Conservation (phyloP, 2,329 filamentous ascomycete species). For the Botryotinia calthae region DNA sequence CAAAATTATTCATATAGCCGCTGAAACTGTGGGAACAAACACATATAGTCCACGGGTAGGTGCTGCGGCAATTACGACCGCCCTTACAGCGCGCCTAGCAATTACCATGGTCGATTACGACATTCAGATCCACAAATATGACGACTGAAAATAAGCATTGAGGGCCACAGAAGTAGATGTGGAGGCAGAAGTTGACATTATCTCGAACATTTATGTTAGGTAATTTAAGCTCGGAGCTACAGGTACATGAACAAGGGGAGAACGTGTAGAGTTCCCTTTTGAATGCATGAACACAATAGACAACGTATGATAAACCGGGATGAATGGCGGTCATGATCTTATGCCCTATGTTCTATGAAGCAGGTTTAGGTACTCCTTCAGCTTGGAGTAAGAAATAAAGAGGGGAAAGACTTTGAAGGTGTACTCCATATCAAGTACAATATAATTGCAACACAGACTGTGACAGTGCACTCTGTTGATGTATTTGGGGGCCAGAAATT, state of each 20-base stretch:
- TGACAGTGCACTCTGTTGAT: not conserved
- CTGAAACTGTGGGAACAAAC: no score
- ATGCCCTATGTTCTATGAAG: not conserved
- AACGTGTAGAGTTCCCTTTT: not conserved
- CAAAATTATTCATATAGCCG: not conserved
- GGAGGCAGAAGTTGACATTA: not conserved
- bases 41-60: not conserved
- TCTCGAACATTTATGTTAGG: not conserved
- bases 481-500: not conserved
- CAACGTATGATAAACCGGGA: not conserved
- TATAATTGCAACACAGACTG: not conserved
- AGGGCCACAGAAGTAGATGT: not conserved
- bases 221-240: not conserved
- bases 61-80: not conserved
- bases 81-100: not conserved
- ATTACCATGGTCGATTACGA: not conserved
- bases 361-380: not conserved
- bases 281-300: not conserved
- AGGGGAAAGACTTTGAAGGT: not conserved
- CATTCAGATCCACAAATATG: not conserved
- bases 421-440: not conserved
- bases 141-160: not conserved
- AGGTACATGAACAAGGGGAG: no score
- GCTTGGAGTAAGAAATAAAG: not conserved
- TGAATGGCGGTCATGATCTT: not conserved